A percentile compares a stretch with the other conserved stretches of the same genome.
phyloP scores from a whole-genome alignment of 306 rosid species.

The Vigna trinervia region DNA sequence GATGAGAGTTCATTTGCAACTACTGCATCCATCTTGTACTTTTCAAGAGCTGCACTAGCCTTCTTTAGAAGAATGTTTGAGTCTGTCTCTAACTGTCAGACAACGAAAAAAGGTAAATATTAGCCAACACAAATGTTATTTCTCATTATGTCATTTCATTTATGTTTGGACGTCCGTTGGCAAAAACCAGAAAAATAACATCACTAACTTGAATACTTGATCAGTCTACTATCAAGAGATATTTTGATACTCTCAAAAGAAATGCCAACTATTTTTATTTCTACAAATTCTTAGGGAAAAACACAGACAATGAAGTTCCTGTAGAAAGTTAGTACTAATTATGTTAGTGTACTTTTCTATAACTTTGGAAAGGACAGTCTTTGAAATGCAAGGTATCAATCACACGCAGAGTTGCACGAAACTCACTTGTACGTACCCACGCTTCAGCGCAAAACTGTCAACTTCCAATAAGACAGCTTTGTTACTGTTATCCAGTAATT shows the following conservation, averaged over 20 bases:
- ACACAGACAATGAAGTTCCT: constrained; percentile 18
- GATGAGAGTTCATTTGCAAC: constrained; percentile 87
- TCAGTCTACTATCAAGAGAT: constrained; percentile 32
- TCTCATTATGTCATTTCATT: constrained; percentile 27
- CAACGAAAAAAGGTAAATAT: constrained; percentile 37
- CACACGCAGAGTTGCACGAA: constrained; percentile 9
- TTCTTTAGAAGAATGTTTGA: constrained; percentile 81
- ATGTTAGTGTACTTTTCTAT: constrained; percentile 20
- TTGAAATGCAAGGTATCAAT: constrained; percentile 5
- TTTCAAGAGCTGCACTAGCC: constrained; percentile 73
- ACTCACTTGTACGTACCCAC: constrained; percentile 5
- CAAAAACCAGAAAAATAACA: constrained; percentile 13
- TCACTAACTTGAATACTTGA: constrained; percentile 25
- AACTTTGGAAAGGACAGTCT: constrained; percentile 15
- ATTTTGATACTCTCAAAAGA: constrained; percentile 16
- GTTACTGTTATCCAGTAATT: not conserved
- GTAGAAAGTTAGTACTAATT: not conserved
- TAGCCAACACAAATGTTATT: constrained; percentile 4
- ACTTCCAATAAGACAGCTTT: not conserved
- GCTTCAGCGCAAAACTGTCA: constrained; percentile 4
- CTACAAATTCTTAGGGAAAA: constrained; percentile 12
- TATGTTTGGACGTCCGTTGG: not conserved
- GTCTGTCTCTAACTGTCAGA: constrained; percentile 88
- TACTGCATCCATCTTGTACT: constrained; percentile 89
- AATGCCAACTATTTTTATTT: constrained; percentile 4